Evolutionary conservation across 345 rosid species (phyloP).

Genomic region (Salix caprea): DNA sequence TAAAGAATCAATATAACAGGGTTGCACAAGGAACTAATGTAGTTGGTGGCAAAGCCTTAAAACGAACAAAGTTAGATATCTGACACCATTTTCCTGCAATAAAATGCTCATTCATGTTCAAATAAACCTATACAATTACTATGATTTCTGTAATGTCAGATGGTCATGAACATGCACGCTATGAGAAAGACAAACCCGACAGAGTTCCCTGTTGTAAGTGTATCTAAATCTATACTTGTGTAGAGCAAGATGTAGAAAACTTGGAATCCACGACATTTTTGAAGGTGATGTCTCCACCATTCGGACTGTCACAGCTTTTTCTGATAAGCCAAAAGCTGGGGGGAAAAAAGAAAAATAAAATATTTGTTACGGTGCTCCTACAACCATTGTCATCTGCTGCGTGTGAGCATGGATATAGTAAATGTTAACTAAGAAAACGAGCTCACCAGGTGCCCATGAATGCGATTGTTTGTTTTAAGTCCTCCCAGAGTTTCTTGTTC

Average conservation of each 20-base stretch:
- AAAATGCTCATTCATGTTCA: background rate
- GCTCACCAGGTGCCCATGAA: constrained; percentile 41
- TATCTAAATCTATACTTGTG: constrained; percentile 5
- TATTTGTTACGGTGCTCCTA: background rate
- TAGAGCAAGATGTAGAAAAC: background rate
- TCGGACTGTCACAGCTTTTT: constrained; percentile 12
- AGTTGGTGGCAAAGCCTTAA: background rate
- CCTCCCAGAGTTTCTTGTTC: constrained; percentile 41
- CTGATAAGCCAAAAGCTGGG: constrained; percentile 46
- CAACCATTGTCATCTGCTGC: background rate
- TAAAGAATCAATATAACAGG: background rate
- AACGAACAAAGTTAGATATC: background rate
- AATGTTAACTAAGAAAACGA: background rate
- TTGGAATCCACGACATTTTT: constrained; percentile 2
- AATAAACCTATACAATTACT: background rate
- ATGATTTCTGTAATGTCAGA: background rate
- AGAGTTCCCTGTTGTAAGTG: background rate
- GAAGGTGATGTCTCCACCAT: background rate
- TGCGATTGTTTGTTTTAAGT: constrained; percentile 18
- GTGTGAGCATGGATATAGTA: background rate
- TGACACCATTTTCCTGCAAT: background rate
- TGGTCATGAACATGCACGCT: background rate
- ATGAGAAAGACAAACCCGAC: background rate
- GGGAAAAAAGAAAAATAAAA: background rate
- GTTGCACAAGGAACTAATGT: background rate